Conservation (phyloP, 306 rosid genomes). For the Canavalia gladiata region DNA sequence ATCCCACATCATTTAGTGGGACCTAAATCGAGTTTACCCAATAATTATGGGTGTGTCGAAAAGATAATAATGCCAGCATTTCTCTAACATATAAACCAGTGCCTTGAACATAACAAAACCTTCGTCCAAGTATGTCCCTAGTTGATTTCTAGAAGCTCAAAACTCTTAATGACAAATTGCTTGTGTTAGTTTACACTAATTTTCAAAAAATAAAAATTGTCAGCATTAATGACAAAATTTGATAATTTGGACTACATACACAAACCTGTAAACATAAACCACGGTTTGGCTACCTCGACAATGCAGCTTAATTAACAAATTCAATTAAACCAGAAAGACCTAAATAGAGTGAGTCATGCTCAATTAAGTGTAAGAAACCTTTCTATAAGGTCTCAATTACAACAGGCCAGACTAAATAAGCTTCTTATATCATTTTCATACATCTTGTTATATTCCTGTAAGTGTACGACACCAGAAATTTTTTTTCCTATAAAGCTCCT, state of each 20-base stretch:
- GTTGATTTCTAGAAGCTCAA: conserved; percentile 25
- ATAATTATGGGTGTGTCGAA: not conserved
- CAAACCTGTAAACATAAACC: conserved; percentile 16
- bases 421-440: not conserved
- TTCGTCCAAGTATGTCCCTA: not conserved
- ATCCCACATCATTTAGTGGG: not conserved
- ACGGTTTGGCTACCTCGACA: not conserved
- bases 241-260: not conserved
- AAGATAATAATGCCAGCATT: not conserved
- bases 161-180: not conserved
- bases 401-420: not conserved
- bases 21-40: not conserved
- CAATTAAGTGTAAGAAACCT: conserved; percentile 5
- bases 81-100: not conserved
- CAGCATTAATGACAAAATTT: not conserved
- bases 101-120: conserved; percentile 12
- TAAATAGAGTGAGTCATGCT: not conserved
- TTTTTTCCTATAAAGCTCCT: not conserved
- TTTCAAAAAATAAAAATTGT: not conserved
- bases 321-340: conserved; percentile 10
- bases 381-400: not conserved
- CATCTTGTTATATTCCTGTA: not conserved
- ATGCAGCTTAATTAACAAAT: not conserved
- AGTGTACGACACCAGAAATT: too few relatives aligned
- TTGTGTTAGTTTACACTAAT: not conserved